Base-by-base conservation (phyloP, 306 rosid genomes). In the Argentina anserina region DNA sequence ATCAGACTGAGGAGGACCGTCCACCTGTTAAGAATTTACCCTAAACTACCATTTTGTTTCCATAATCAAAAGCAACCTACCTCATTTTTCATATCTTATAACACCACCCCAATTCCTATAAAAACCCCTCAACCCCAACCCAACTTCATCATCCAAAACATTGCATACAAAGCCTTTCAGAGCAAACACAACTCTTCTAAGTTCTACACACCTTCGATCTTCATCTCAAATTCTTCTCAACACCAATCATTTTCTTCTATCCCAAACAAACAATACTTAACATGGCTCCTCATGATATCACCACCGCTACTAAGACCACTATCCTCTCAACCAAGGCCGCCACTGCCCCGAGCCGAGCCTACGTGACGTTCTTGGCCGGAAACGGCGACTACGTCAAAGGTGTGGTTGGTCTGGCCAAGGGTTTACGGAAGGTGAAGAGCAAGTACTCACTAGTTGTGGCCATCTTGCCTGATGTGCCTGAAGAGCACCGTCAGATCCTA, bases 401-500 rank as follows among this genome's bases (percentile, higher is more conserved):
- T 13, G 98, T 88, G 49, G 95, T 90, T 14, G 98, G 98, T 13
- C 74, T 93, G 67, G 97, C 87, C 34, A 93, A 93, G 83, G 98
- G 98, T 5, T 64, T 93, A 5, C 87, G 96, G 25, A 93, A 90
- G 70, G 87, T 45, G 1, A 75, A 83, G 80, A 81, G 84, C 49
- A 72, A 68, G 58, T 89, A 90, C 80, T 97, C 96, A 0, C 67
- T 93, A 5, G 92, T 93, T 50, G 98, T 93, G 67, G 98, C 97
- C 0, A 47, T 90, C 1, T 56, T 90, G 34, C 96, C 96, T 0
- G 98, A 93, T 61, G 98, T 93, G 10, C 97, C 98, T 0, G 74
- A 67, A 2, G 89, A 90, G 1, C 97, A 93, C 77, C 90, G 97
- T 8, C 21, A 67, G 46, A 72, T 86, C 12, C 82, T 93, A 8